Base-by-base conservation (phyloP, 169 alveolate species). In the Plasmodium relictum region DNA sequence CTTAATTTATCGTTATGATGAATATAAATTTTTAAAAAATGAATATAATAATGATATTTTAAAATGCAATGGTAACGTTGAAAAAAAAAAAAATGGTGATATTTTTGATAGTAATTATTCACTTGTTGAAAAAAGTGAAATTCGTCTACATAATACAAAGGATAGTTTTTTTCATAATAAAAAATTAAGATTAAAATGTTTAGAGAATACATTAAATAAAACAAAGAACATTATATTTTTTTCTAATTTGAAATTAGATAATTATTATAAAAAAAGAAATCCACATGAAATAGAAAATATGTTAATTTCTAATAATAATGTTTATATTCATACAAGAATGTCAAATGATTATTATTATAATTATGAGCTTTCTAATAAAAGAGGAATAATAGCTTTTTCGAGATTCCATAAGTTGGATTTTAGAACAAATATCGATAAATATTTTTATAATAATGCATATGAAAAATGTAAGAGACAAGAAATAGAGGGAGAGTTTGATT, bases 331-430 rank as follows among this genome's bases (percentile, higher is more conserved):
- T 52, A 83, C 86, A 12, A 42, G 73, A 14, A 83, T 83, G 91
- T 59, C 91, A 26, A 83, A 69, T 41, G 91, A 69, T 4, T 83
- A 83, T 69, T 18, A 22, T 39, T 83, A 83, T 14, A 83, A 48
- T 56, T 83, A 68, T 42, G 80, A 68, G n/a, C n/a, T 83, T 7
- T 56, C 68, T 1, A 83, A 83, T 31, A 83, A 58, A 62, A 54
- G 56, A 31, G 91, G 91, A 14, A 50, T 83, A 12, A 83, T 83
- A 6, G 91, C 91, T n/a, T 83, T 68, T 83, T 68, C 91, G 0
- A 16, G 91, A 0, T 83, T 83, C 44, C 83, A 83, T 54, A 83
- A 69, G 16, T 16, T 83, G 3, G 91, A 83, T 20, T 83, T 83
- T 61, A 52, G 91, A 59, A 83, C 91, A 0, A 20, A 45, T n/a